These are phyloP conservation scores for Monilinia aucupariae DNA, from an alignment of 2,329 filamentous ascomycete genomes.

Conservation along the genomic window DNA sequence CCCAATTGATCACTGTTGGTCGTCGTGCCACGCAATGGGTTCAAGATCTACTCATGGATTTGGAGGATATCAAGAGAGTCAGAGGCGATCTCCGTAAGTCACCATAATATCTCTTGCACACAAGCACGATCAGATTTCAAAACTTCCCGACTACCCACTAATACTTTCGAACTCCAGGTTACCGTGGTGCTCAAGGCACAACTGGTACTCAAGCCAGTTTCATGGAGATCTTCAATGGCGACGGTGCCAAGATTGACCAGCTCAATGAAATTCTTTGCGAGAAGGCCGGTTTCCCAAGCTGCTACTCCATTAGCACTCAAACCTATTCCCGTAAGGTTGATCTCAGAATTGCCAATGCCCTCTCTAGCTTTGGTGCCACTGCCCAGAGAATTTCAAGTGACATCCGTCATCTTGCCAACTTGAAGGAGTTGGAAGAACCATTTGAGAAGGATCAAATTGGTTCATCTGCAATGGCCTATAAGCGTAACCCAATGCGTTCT, in stretches of 20 bases:
- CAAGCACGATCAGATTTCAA: neutral
- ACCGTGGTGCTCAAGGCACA: slow-evolving; percentile 60
- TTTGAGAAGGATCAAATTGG: slow-evolving; percentile 82
- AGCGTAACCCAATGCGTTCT: slow-evolving; percentile 46
- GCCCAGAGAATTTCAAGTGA: slow-evolving; percentile 69
- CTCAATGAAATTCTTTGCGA: slow-evolving; percentile 52
- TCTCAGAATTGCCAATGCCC: slow-evolving; percentile 71
- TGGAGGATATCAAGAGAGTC: slow-evolving; percentile 65
- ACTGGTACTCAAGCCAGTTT: slow-evolving; percentile 44
- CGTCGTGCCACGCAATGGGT: slow-evolving; percentile 58
- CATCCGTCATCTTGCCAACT: slow-evolving; percentile 65
- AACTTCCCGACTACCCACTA: neutral
- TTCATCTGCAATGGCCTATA: slow-evolving; percentile 52
- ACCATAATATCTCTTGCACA: neutral
- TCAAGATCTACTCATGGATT: slow-evolving; percentile 70
- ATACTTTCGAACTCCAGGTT: slow-evolving; percentile 34
- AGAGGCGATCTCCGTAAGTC: slow-evolving; percentile 43
- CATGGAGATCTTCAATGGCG: slow-evolving; percentile 45
- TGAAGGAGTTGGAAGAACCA: slow-evolving; percentile 83
- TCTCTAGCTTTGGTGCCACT: slow-evolving; percentile 73
- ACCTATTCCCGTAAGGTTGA: slow-evolving; percentile 81
- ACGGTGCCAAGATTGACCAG: slow-evolving; percentile 46
- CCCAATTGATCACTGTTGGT: slow-evolving; percentile 41
- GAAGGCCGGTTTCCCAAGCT: slow-evolving; percentile 48
- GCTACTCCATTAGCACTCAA: slow-evolving; percentile 52